Base-by-base conservation (phyloP, 495 filamentous ascomycete species). In the Amniculicola lignicola region DNA sequence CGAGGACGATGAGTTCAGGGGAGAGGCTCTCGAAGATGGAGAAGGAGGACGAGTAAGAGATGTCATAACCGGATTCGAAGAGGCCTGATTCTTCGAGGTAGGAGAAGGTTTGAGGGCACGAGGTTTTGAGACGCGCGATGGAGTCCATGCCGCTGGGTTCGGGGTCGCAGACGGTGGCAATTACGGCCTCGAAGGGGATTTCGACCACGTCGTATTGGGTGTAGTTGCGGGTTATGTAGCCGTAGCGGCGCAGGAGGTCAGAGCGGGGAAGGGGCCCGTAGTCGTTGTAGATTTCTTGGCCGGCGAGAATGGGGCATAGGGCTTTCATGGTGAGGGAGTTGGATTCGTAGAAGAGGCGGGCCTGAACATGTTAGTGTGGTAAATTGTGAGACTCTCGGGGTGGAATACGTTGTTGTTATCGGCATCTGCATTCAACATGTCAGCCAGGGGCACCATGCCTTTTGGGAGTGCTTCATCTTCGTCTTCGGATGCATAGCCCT, bases 361-460 rank as follows among this genome's bases (percentile, higher is more conserved):
- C 81, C 59, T 75, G 53, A 24, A 15, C 48, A 49, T 27, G 38
- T 62, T 47, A 58, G 61, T 51, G 36, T 27, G 11, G 25, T 44
- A 22, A 23, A 29, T 43, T 11, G n/a, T n/a, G n/a, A 21, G 25
- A 19, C 4, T 35, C 22, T 4, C 25, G 36, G 16, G 16, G 36
- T 33, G 19, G 21, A n/a, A 61, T 45, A 83, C 83, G 63, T 88
- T 88, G 53, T 95, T 94, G 46, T 83, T 82, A 59, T 88, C 83
- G 2, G 87, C 89, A 67, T 97, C 88, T 1, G 92, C 91, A 65
- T 97, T 97, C 11, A 96, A 79, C 58, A 95, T 82, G 68, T 97
- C 92, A 2, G 92, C 92, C 68, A 97, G 75, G 14, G 91, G 90
- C 9, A 97, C 85, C 89, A 97, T 92, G 38, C 86, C 89, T 68